Conservation (phyloP, 2,329 filamentous ascomycete genomes). For the Hypoxylon sp. region DNA sequence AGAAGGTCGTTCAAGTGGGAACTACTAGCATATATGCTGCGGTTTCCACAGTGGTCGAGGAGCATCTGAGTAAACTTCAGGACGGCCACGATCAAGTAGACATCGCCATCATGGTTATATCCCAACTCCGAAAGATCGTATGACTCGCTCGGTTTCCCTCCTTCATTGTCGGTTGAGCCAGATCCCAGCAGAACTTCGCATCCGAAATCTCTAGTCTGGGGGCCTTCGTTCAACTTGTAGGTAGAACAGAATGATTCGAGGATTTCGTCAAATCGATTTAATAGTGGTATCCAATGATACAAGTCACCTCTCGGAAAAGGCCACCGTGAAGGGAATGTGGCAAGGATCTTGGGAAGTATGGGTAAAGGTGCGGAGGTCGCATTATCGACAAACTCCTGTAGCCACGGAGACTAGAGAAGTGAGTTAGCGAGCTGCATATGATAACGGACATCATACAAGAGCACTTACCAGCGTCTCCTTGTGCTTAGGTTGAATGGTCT, state of each 20-base stretch:
- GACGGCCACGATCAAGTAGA: conserved; percentile 81
- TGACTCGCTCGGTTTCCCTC: conserved; percentile 62
- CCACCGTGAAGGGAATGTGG: conserved; percentile 88
- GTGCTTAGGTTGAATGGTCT: conserved; percentile 75
- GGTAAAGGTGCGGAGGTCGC: conserved; percentile 78
- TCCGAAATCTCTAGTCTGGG: conserved; percentile 82
- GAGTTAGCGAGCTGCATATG: conserved; percentile 37
- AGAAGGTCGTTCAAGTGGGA: conserved; percentile 88
- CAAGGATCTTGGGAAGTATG: conserved; percentile 81
- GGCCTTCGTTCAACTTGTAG: conserved; percentile 84
- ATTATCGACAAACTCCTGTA: conserved; percentile 82
- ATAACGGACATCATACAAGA: conserved; percentile 23
- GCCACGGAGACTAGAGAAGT: conserved; percentile 80
- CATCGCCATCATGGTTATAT: conserved; percentile 81
- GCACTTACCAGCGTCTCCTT: conserved; percentile 73
- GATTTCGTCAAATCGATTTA: conserved; percentile 93
- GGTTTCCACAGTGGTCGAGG: conserved; percentile 94
- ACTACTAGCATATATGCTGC: conserved; percentile 96
- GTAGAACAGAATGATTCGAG: conserved; percentile 83
- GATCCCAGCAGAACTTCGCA: conserved; percentile 73
- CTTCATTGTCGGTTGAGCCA: conserved; percentile 65
- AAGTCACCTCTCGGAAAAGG: conserved; percentile 95
- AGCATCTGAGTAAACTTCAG: conserved; percentile 89
- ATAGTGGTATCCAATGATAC: conserved; percentile 96
- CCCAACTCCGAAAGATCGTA: conserved; percentile 69